A percentile compares a stretch with the other conserved stretches of the same genome.
Evolutionary conservation across 495 filamentous ascomycete genomes (phyloP).

Genomic region (Talaromyces ruber): DNA sequence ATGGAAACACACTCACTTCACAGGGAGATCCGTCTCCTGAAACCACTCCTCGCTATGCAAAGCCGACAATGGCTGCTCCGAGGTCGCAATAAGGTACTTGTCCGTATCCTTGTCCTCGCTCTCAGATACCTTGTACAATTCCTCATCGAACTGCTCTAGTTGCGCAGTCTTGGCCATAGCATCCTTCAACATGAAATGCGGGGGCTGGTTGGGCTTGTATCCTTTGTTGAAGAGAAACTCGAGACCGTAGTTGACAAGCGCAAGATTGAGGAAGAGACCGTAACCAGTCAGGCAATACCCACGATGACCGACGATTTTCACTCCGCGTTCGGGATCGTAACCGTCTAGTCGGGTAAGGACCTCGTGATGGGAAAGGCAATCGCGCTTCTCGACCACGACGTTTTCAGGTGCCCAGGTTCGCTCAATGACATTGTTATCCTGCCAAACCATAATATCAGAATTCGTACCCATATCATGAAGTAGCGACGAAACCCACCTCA

Average conservation of each 20-base stretch:
- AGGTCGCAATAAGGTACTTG: slow-evolving; percentile 97
- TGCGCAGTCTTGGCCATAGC: slow-evolving; percentile 99
- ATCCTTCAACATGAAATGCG: slow-evolving; percentile 91
- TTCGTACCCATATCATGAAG: background rate
- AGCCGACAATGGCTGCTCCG: slow-evolving; percentile 88
- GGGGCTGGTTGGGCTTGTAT: slow-evolving; percentile 85
- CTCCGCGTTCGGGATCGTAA: slow-evolving; percentile 87
- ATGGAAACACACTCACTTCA: slow-evolving; percentile 46
- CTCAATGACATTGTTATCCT: slow-evolving; percentile 74
- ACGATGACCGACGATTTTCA: slow-evolving; percentile 91
- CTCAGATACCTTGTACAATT: slow-evolving; percentile 91
- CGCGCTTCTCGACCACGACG: slow-evolving; percentile 55
- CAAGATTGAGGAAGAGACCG: slow-evolving; percentile 89
- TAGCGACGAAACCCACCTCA: slow-evolving; percentile 43
- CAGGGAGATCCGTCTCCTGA: slow-evolving; percentile 71
- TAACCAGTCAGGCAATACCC: slow-evolving; percentile 87
- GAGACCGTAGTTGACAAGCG: slow-evolving; percentile 86
- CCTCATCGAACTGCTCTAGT: slow-evolving; percentile 94
- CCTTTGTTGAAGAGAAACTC: slow-evolving; percentile 71
- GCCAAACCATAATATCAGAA: background rate
- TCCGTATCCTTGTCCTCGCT: slow-evolving; percentile 70
- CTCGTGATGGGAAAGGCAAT: slow-evolving; percentile 86
- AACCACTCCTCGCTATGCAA: slow-evolving; percentile 94
- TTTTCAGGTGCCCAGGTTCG: slow-evolving; percentile 74
- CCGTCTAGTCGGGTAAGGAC: slow-evolving; percentile 81